Evolutionary conservation across 169 alveolate species (phyloP), one percentile per base, ranked within the genome.

Genomic region (Hammondia hammondi): DNA sequence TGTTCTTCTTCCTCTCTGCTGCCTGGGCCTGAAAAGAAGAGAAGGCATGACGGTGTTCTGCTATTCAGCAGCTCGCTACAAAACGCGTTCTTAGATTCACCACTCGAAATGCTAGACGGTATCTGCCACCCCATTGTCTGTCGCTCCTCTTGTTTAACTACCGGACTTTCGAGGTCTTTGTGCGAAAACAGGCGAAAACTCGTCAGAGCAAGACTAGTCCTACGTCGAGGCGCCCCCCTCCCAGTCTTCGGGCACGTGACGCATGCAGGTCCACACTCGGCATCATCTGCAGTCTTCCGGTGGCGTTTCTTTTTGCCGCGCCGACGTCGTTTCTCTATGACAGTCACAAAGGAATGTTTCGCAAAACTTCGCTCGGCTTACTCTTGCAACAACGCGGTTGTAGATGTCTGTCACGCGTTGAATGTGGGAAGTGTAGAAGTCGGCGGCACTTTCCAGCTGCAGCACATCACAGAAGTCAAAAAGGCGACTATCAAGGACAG

Each of bases 401-500:
- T 82, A 82, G 71, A 82, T 82, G 29, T 82, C 90, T 27, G 90
- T 82, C 37, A 82, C 70, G 57, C 70, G 57, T n/a, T 82, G 90
- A 82, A 82, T 82, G 90, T 82, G 90, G 29, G 32, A 27, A 27
- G 61, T 82, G 70, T 82, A 82, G 70, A 82, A 82, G 21, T 17
- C 90, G 35, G 90, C 90, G 57, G 90, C 43, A 12, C 17, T 27
- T 5, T 82, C 90, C 90, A 82, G 90, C 90, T 82, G 90, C 29
- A n/a, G 24, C 85, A 32, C 5, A n/a, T 35, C 52, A 21, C 32
- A 21, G 71, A 45, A 82, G n/a, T 70, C 37, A 43, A 10, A 7
- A 45, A 43, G 90, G 37, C 37, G 35, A 17, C 3, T 67, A 17
- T 3, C 32, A 3, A 0, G 77, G 29, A 14, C 71, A 57, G 24